Base-by-base conservation (phyloP, 495 filamentous ascomycete genomes). In the Talaromyces proteolyticus region DNA sequence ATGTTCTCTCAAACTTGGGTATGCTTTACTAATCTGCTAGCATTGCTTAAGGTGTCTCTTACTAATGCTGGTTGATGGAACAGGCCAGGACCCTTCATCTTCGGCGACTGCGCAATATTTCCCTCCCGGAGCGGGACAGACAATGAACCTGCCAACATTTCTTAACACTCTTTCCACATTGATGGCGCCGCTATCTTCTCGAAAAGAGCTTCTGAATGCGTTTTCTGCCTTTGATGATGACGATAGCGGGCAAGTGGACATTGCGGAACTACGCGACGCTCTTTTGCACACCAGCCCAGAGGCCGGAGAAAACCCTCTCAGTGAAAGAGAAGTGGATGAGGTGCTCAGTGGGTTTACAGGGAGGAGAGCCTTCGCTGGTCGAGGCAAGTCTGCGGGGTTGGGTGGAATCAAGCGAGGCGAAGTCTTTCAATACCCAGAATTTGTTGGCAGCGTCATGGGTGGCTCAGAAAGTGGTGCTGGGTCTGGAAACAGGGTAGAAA, bases 211-310 rank as follows among this genome's bases (percentile, higher is more conserved):
- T 0, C 57, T 86, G 2, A 89, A 87, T 5, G 93, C 94, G 0
- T 89, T 98, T 54, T 86, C 87, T 8, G 94, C 94, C 0, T 98
- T 98, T 56, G 93, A 98, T 58, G 88, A 94, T 53, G 89, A 94
- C 55, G 93, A 98, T 63, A 90, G 87, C 58, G 93, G 94, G 6
- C 89, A 95, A 63, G 80, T 97, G 24, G 89, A 96, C 58, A 72
- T 93, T 16, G 75, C 65, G 1, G 92, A 95, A 64, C 69, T 98
- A 42, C 78, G 86, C 29, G 87, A 92, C 55, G 89, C 92, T 3
- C 63, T 98, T 42, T 59, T 95, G 42, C 77, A 91, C 55, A 95
- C 91, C 6, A 79, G 80, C 10, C 87, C 88, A 2, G 89, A 91
- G 52, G 73, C 77, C 1, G 91, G 84, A 29, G 86, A 86, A 56